phyloP scores from a whole-genome alignment of 2,329 filamentous ascomycete species.

The Paecilomyces niveus region DNA sequence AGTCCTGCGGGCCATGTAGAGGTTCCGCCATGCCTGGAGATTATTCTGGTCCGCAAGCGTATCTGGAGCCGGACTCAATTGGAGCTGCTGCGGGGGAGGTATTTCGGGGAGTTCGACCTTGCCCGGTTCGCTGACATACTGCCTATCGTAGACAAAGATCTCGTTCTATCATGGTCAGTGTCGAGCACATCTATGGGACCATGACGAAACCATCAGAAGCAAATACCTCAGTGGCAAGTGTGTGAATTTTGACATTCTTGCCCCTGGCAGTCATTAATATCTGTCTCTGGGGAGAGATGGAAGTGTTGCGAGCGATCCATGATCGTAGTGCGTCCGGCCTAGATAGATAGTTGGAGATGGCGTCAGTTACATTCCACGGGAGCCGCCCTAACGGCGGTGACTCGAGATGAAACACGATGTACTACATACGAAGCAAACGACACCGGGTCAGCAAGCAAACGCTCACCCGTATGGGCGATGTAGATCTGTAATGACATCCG shows the following conservation, averaged over 20 bases:
- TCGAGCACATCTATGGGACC: neutral
- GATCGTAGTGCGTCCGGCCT: constrained; percentile 78
- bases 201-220: neutral
- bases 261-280: constrained; percentile 81
- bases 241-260: constrained; percentile 74
- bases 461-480: constrained; percentile 87
- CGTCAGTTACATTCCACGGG: constrained; percentile 13
- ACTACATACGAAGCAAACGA: constrained; percentile 63
- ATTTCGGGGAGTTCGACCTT: constrained; percentile 45
- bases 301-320: constrained; percentile 69
- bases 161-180: constrained; percentile 55
- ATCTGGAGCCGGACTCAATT: constrained; percentile 63
- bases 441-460: constrained; percentile 69
- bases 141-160: constrained; percentile 86
- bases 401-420: constrained; percentile 1
- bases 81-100: constrained; percentile 51
- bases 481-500: constrained; percentile 85
- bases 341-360: constrained; percentile 6
- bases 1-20: constrained; percentile 71
- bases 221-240: constrained; percentile 69
- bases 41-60: constrained; percentile 72
- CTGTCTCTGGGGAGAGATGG: constrained; percentile 69
- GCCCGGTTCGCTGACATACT: constrained; percentile 48
- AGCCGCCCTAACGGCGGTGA: neutral
- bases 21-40: constrained; percentile 76